Evolutionary conservation across 192 early-diverging fungal genomes (phyloP), one percentile per base, ranked within the genome.

Genomic region (Entomortierella parvispora): DNA sequence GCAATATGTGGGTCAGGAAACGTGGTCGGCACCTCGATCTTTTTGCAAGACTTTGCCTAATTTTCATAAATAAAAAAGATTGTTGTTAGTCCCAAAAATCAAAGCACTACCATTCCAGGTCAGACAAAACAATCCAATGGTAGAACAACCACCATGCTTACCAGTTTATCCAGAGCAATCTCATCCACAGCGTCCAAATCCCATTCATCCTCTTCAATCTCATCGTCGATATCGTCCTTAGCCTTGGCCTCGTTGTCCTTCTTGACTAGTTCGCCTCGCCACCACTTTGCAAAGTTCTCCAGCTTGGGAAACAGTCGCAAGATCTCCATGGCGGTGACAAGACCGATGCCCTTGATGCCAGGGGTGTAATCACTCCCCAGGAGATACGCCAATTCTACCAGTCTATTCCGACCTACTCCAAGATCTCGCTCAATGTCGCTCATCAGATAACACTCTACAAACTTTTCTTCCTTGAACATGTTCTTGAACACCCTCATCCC

Each of bases 291-390:
- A 69, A 92, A 93, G 26, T 68, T 66, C 8, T 82, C 65, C 49
- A 92, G 47, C 28, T 69, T 71, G 7, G 84, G 83, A 79, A 92
- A 97, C 65, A 90, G 88, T 45, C 87, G 85, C 61, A 99, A 65
- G 18, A 97, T 90, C 71, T 99, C 98, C 87, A 98, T 89, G 0
- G 95, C 96, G 25, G 85, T 79, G 23, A 97, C 94, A 20, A 91
- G 84, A 25, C 98, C 98, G 31, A 99, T 72, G 3, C 95, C 95
- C 28, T 86, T 80, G 61, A 99, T 83, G 0, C 98, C 98, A 15
- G 87, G 87, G 0, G 98, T 96, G 71, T 99, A 99, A 82, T 99
- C 98, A 74, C 95, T 98, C n/a, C 96, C 96, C 11, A 99, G 84
- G 17, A 99, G 68, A 54, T 91, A 94, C 20, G 97, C 95, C 45